A percentile compares a stretch with the other conserved stretches of the same genome.
Evolutionary conservation across 2,329 filamentous ascomycete species (phyloP).

Genomic region (Microdochium paspali): DNA sequence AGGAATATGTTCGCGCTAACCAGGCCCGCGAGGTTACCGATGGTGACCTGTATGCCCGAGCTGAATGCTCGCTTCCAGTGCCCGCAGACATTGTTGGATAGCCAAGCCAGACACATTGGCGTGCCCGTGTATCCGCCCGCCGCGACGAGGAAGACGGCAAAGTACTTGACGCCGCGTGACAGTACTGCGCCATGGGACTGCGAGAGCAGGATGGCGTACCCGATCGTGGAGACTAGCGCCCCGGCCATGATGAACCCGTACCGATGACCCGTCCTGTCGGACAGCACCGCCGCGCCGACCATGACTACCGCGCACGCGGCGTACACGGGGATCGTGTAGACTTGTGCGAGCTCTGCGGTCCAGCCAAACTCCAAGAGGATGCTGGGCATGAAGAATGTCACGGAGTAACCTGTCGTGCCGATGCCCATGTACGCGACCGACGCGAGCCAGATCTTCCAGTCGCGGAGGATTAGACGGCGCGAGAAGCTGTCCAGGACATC

Average conservation of each 20-base stretch:
- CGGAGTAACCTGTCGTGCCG: slow-evolving; percentile 20
- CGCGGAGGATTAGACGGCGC: slow-evolving; percentile 18
- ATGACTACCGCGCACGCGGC: slow-evolving; percentile 20
- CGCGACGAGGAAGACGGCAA: slow-evolving; percentile 24
- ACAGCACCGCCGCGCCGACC: slow-evolving; percentile 20
- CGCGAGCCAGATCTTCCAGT: slow-evolving; percentile 31
- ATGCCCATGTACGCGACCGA: slow-evolving; percentile 20
- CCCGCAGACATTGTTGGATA: slow-evolving; percentile 41
- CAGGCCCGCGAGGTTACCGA: slow-evolving; percentile 35
- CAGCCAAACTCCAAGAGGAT: slow-evolving; percentile 30
- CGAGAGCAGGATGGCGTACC: slow-evolving; percentile 22
- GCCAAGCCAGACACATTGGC: slow-evolving; percentile 32
- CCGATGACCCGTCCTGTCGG: slow-evolving; percentile 23
- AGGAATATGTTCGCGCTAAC: slow-evolving; percentile 25
- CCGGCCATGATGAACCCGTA: slow-evolving; percentile 22
- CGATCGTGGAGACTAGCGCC: slow-evolving; percentile 16
- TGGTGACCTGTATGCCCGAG: slow-evolving; percentile 36
- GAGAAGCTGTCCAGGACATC: slow-evolving; percentile 17
- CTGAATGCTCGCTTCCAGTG: slow-evolving; percentile 41
- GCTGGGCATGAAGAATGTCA: slow-evolving; percentile 29
- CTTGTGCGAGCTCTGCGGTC: slow-evolving; percentile 22
- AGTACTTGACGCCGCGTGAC: slow-evolving; percentile 21
- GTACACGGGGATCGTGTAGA: slow-evolving; percentile 27
- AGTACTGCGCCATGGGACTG: slow-evolving; percentile 9
- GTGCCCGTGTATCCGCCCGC: slow-evolving; percentile 22